Evolutionary conservation across 768 basidiomycete genomes (phyloP), one percentile per base, ranked within the genome.

Genomic region (Rhizopogon vinicolor): DNA sequence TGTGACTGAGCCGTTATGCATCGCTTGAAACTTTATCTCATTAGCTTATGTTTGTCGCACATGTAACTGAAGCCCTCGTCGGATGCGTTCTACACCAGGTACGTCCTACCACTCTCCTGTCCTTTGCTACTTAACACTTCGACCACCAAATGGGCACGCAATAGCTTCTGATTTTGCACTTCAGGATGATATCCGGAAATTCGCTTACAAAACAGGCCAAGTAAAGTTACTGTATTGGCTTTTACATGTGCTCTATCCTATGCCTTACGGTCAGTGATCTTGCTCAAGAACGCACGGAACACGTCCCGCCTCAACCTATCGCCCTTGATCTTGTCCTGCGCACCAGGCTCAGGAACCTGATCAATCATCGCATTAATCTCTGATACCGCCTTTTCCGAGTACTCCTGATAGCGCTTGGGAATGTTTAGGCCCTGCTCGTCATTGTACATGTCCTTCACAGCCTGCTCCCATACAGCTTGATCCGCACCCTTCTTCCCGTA

Each of bases 251-350:
- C 8, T 35, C 7, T 19, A 14, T 35, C 2, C 35, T 49, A 49
- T 9, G 48, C 48, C 72, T 80, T 81, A 70, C 82, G 82, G 13
- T 49, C 35, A 37, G 33, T 49, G 37, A 98, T 95, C 79, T 98
- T 98, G 57, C 81, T 79, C 68, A 98, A 73, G 76, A 97, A 98
- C 63, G 80, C 85, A 58, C 78, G 79, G 72, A 98, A 96, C 55
- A 97, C 88, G 58, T 84, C 85, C 52, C 75, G 72, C 65, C 72
- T 81, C 73, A 86, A 66, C 22, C 76, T 76, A 0, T 69, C 71
- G 25, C 76, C 68, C 64, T 81, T 33, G 65, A 72, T 9, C 70
- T 71, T 57, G 74, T 71, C 12, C 69, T 74, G 10, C 62, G 63
- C 59, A 44, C 67, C 65, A 7, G 66, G 69, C 74, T 91, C 91